Base-by-base conservation (phyloP, 1,284 basidiomycete species). In the Melanopsichium pennsylvanicum region DNA sequence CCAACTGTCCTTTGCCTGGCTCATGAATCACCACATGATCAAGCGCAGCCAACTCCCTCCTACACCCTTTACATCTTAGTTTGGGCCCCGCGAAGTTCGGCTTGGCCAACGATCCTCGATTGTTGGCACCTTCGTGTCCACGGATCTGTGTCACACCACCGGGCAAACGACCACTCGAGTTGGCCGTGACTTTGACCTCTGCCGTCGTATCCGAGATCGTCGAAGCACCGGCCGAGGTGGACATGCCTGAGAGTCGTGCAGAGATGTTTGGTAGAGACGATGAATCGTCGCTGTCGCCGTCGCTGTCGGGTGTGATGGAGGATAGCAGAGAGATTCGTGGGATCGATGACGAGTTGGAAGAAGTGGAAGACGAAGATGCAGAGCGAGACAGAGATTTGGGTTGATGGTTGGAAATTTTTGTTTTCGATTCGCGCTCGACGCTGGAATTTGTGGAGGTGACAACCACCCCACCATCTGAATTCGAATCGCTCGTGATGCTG, bases 1-100 rank as follows among this genome's bases (percentile, higher is more conserved):
- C 74, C 56, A 73, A 38, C 39, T 78, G 71, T 2, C 79, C 75
- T 22, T 69, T 70, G 1, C 78, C 79, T 5, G 74, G 70, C 32
- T 72, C 70, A 37, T 81, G 79, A 33, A 71, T 63, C 18, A 80
- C 70, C 18, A 81, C 63, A 50, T 81, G 75, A 41, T 78, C 72
- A 5, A 61, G 34, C 18, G 66, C 58, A 7, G 75, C 76, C 36
- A 81, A 47, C 38, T 74, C 76, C 11, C 72, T 50, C 21, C 78
- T 63, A 33, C 79, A 81, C n/a, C 69, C 63, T 27, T 71, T 72
- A 45, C 79, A 81, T 9, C 78, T 58, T 38, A 77, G 40, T 21
- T 73, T 70, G 2, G 68, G 62, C 3, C 59, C 60, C 4, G 33
- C 33, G 16, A 67, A 68, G 25, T 25, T 41, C 0, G 74, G 68